Evolutionary conservation across 2,329 filamentous ascomycete genomes (phyloP).

Genomic region (Aspergillus neoniger): DNA sequence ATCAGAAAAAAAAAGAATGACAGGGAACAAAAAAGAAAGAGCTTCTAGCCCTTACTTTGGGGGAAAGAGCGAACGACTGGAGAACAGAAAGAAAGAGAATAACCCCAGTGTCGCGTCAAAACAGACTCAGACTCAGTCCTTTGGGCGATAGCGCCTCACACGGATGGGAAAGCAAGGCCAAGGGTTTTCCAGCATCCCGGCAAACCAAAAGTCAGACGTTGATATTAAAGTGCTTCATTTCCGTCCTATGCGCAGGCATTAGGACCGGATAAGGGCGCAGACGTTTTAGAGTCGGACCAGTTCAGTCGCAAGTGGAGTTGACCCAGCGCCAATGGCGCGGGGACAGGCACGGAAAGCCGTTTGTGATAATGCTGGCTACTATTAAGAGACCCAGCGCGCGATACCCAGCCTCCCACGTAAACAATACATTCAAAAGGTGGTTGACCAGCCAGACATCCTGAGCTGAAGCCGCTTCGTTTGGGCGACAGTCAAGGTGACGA

Average conservation of each 20-base stretch:
- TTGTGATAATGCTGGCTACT: constrained; percentile 6
- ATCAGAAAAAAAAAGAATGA: constrained; percentile 5
- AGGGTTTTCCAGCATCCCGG: constrained; percentile 25
- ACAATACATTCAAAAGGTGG: background rate
- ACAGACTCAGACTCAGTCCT: constrained; percentile 14
- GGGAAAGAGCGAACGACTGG: constrained; percentile 21
- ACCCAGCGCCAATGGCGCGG: constrained; percentile 19
- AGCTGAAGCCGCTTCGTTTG: background rate
- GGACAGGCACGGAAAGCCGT: constrained; percentile 22
- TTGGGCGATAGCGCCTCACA: constrained; percentile 16
- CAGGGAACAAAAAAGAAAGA: constrained; percentile 18
- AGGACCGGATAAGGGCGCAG: constrained; percentile 12
- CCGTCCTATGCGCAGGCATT: constrained; percentile 15
- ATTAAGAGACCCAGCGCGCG: background rate
- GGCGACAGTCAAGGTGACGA: background rate
- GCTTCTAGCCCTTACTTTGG: constrained; percentile 32
- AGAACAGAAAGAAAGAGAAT: constrained; percentile 19
- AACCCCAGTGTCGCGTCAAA: constrained; percentile 12
- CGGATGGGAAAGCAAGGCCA: constrained; percentile 23
- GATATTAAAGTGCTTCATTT: constrained; percentile 23
- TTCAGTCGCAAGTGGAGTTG: constrained; percentile 18
- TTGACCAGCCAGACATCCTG: background rate
- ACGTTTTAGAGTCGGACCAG: constrained; percentile 17
- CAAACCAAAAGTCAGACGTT: constrained; percentile 23
- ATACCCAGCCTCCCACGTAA: constrained; percentile 3